These are phyloP conservation scores for Oryza meyeriana DNA, from an alignment of 176 grass and related monocot genomes.

Conservation along the genomic window DNA sequence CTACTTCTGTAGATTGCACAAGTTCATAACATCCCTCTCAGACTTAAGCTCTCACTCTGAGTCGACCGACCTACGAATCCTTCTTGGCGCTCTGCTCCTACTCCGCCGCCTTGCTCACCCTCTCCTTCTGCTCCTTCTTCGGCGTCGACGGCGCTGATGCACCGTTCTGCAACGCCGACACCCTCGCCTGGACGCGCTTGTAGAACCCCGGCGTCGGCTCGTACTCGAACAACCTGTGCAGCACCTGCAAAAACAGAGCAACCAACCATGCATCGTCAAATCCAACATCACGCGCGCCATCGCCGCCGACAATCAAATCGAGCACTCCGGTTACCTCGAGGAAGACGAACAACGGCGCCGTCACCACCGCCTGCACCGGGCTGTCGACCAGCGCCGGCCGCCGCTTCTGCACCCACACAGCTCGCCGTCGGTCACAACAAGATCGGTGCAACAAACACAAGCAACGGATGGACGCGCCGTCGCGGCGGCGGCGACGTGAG, in stretches of 20 bases:
- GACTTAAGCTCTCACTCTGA: too few species aligned
- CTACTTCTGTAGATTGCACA: not conserved
- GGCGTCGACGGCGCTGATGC: not conserved
- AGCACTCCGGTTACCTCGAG: not conserved
- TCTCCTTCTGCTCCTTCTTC: not conserved
- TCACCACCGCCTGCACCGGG: not conserved
- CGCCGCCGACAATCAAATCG: not conserved
- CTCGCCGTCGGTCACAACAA: not conserved
- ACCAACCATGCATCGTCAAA: not conserved
- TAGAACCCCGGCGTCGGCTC: slow-evolving; percentile 3
- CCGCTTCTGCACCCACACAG: not conserved
- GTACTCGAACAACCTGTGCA: slow-evolving; percentile 1
- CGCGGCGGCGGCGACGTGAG: too few species aligned
- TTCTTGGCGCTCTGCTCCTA: not conserved
- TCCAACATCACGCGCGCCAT: not conserved
- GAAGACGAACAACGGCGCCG: slow-evolving; percentile 3
- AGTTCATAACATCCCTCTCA: not conserved
- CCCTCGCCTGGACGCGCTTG: not conserved
- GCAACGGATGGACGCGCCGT: too few species aligned
- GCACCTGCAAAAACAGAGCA: not conserved
- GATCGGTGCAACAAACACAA: not conserved
- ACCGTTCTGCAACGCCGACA: not conserved
- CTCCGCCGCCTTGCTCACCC: not conserved
- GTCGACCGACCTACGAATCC: not conserved
- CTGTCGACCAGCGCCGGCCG: not conserved